Conservation (phyloP, 2,329 filamentous ascomycete species). For the Trichoderma sp. region DNA sequence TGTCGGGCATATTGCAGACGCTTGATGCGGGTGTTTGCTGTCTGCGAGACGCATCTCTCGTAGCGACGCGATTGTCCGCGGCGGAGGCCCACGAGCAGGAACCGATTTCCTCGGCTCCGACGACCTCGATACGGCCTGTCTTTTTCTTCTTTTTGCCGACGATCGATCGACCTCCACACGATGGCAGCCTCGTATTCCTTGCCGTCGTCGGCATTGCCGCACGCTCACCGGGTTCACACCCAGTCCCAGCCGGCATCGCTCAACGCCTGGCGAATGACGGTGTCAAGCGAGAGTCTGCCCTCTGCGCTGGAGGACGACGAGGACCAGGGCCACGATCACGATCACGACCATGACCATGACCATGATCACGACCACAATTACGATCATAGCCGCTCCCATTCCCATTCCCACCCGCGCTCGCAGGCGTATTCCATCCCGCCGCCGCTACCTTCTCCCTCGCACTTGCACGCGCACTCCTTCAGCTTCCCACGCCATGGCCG, state of each 20-base stretch:
- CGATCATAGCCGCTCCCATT: slow-evolving; percentile 29
- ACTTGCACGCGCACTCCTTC: slow-evolving; percentile 32
- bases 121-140: neutral
- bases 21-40: slow-evolving; percentile 2
- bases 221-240: slow-evolving; percentile 47
- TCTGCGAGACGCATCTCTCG: slow-evolving; percentile 20
- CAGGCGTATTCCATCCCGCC: slow-evolving; percentile 29
- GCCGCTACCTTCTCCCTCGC: slow-evolving; percentile 11
- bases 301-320: slow-evolving; percentile 35
- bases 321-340: slow-evolving; percentile 31
- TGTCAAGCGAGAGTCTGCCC: slow-evolving; percentile 37
- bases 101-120: neutral
- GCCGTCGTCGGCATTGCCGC: slow-evolving; percentile 53
- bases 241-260: slow-evolving; percentile 43
- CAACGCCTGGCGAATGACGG: slow-evolving; percentile 40
- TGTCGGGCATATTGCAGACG: neutral
- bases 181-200: slow-evolving; percentile 58
- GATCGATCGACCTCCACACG: neutral
- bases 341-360: slow-evolving; percentile 29
- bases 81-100: neutral
- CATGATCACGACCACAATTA: slow-evolving; percentile 34
- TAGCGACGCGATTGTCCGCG: neutral
- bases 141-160: neutral
- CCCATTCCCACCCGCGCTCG: slow-evolving; percentile 4
- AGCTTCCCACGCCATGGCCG: slow-evolving; percentile 33